A percentile compares a stretch with the other conserved stretches of the same genome.
These are phyloP conservation scores for Saprolegnia parasitica DNA, from an alignment of 352 stramenopile genomes.

Conservation along the genomic window DNA sequence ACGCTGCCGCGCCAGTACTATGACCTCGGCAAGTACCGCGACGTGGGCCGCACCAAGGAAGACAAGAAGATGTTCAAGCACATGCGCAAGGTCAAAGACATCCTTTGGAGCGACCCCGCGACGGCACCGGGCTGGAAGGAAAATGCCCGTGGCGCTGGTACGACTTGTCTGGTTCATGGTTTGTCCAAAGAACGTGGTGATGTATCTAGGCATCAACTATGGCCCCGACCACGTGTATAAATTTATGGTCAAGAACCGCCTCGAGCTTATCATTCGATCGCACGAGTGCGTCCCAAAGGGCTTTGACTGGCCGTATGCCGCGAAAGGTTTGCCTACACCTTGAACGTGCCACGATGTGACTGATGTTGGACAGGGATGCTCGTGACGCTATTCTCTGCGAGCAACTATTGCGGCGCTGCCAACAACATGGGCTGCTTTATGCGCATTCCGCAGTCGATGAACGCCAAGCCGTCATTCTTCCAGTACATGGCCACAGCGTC, in stretches of 20 bases:
- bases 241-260: constrained; percentile 82
- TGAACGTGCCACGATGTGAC: neutral
- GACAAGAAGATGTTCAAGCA: constrained; percentile 36
- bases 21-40: constrained; percentile 66
- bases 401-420: constrained; percentile 80
- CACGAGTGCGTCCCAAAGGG: constrained; percentile 80
- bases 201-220: constrained; percentile 51
- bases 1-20: constrained; percentile 57
- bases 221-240: constrained; percentile 74
- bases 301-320: constrained; percentile 73
- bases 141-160: constrained; percentile 69
- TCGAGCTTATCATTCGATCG: constrained; percentile 75
- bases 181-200: neutral
- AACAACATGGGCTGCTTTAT: constrained; percentile 86
- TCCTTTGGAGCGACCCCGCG: constrained; percentile 81
- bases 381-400: constrained; percentile 83
- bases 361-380: constrained; percentile 45
- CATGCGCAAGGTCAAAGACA: constrained; percentile 72
- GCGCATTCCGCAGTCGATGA: constrained; percentile 57
- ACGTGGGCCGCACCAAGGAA: constrained; percentile 47
- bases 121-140: constrained; percentile 58
- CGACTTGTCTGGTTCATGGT: neutral
- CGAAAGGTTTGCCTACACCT: constrained; percentile 44
- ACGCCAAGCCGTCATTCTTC: constrained; percentile 78
- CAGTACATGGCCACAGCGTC: constrained; percentile 83